Percentiles rank a stretch among this genome's conserved stretches.
Evolutionary conservation across 345 rosid species (phyloP).

Genomic region (Pistacia integerrima): DNA sequence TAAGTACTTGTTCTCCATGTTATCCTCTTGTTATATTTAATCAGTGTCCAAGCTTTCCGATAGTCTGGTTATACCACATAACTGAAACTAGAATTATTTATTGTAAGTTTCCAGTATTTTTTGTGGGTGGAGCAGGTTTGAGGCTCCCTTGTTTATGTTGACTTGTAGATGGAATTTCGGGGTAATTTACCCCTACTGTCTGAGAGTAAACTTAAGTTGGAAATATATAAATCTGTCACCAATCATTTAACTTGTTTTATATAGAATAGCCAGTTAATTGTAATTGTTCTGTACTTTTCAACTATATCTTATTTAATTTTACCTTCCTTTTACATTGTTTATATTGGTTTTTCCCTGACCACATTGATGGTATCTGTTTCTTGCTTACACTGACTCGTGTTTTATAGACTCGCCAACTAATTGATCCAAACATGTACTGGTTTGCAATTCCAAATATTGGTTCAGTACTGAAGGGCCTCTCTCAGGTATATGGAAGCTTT

Average conservation of each 20-base stretch:
- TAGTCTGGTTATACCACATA: background rate
- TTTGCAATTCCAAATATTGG: constrained; percentile 89
- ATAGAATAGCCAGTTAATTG: background rate
- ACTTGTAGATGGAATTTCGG: background rate
- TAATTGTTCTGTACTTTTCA: background rate
- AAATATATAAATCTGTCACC: background rate
- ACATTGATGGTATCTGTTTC: background rate
- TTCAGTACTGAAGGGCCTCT: constrained; percentile 75
- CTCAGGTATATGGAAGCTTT: constrained; percentile 54
- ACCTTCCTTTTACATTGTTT: background rate
- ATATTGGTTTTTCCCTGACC: background rate
- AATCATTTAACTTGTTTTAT: background rate
- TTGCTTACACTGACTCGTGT: constrained; percentile 18
- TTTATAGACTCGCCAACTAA: constrained; percentile 74
- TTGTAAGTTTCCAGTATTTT: background rate
- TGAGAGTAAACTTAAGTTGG: background rate
- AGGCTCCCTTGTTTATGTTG: background rate
- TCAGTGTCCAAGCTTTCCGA: background rate
- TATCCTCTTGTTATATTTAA: background rate
- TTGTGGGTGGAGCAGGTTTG: background rate
- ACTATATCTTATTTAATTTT: background rate
- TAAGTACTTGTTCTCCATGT: background rate
- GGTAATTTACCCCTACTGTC: background rate
- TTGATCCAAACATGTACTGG: constrained; percentile 88
- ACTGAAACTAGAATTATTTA: background rate